A percentile compares a stretch with the other conserved stretches of the same genome.
Conservation (phyloP, 345 rosid species). For the Jatropha curcas region DNA sequence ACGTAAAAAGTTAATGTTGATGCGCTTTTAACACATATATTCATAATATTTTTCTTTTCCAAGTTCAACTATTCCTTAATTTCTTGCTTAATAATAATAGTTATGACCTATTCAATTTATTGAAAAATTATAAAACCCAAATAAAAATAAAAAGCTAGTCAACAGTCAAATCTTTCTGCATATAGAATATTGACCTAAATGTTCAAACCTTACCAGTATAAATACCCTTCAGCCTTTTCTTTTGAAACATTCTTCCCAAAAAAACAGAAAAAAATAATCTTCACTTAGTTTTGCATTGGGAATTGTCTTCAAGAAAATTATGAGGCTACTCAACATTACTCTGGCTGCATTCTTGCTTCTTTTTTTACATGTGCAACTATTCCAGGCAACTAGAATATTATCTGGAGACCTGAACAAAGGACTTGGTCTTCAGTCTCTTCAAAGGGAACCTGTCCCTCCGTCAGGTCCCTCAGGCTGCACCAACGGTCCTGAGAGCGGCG, state of each 20-base stretch:
- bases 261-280: too few relatives aligned
- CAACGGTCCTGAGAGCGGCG: conserved; percentile 46
- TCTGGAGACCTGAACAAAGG: conserved; percentile 7
- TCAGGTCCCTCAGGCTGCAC: conserved; percentile 57
- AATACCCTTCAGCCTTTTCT: too few relatives aligned
- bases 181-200: not conserved
- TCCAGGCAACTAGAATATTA: conserved; percentile 32
- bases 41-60: too few relatives aligned
- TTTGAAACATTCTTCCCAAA: too few relatives aligned
- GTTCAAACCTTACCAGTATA: not conserved
- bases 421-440: conserved; percentile 45
- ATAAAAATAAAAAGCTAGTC: conserved; percentile 23
- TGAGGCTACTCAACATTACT: conserved; percentile 16
- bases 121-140: not conserved
- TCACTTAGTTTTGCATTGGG: not conserved
- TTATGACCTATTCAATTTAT: conserved; percentile 25
- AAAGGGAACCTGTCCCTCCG: conserved; percentile 34
- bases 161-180: conserved; percentile 30
- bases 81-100: not conserved
- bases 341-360: conserved; percentile 25
- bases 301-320: conserved; percentile 20
- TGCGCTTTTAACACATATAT: too few relatives aligned
- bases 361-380: conserved; percentile 22
- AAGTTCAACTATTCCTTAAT: not conserved
- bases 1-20: too few relatives aligned